Evolutionary conservation across 164 flowering plant genomes (phyloP).

Genomic region (Taxillus chinensis): DNA sequence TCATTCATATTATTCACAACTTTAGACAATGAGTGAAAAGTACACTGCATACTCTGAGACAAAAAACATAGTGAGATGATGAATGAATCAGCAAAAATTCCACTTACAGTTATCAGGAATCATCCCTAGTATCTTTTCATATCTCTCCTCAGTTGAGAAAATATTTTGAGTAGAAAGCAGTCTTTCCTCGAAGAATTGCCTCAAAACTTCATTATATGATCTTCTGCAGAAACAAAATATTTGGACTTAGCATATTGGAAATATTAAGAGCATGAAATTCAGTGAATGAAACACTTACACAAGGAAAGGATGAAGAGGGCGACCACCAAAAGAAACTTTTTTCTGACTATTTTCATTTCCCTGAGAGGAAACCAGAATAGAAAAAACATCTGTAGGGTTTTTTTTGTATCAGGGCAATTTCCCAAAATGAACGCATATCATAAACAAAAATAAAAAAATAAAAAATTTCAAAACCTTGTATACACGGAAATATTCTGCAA

Average conservation of each 20-base stretch:
- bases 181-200: slow-evolving; percentile 58
- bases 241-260: slow-evolving; percentile 4
- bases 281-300: slow-evolving; percentile 39
- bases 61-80: neutral
- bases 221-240: slow-evolving; percentile 42
- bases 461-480: slow-evolving; percentile 51
- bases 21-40: neutral
- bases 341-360: slow-evolving; percentile 72
- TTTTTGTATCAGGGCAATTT: neutral
- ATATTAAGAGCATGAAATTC: neutral
- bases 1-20: neutral
- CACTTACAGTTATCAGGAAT: slow-evolving; percentile 83
- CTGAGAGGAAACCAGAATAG: slow-evolving; percentile 26
- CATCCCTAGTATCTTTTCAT: slow-evolving; percentile 72
- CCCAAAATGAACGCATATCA: neutral
- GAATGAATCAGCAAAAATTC: neutral
- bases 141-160: slow-evolving; percentile 61
- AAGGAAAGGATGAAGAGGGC: slow-evolving; percentile 79
- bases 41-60: neutral
- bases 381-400: slow-evolving; percentile 8
- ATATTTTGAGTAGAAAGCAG: slow-evolving; percentile 49
- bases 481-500: slow-evolving; percentile 81
- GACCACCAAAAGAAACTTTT: slow-evolving; percentile 62
- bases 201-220: slow-evolving; percentile 67
- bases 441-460: neutral